Evolutionary conservation across 371 early-diverging fungal genomes (phyloP), one percentile per base, ranked within the genome.

Genomic region (Rhizopus arrhizus): DNA sequence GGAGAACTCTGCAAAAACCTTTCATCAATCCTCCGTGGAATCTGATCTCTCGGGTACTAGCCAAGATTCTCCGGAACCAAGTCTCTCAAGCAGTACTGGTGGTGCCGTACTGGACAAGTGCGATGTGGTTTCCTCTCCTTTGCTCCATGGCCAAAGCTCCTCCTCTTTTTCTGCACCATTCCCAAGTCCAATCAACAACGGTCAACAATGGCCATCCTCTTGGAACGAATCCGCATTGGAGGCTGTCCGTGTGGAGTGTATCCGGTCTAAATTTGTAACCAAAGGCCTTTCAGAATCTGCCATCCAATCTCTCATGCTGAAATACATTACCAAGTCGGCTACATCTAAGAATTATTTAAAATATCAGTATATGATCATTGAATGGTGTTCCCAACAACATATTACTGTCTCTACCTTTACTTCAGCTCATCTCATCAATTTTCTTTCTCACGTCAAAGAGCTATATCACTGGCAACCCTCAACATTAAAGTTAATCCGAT

Each of bases 41-140:
- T 38, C 28, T 16, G 40, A 49, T 36, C 48, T 15, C 3, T 36
- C 58, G 13, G 16, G 38, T 49, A 6, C 29, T 48, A 34, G 49
- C 8, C 12, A 28, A 6, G 16, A 3, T 35, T 33, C 22, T 48
- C 6, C 36, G n/a, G 38, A 40, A 59, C 0, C 56, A 9, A 6
- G 68, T 63, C 5, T 68, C 72, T 13, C 28, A 68, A 34, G 52
- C 65, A 12, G 55, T 56, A 36, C 5, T 36, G 36, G 36, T 36
- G 10, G 36, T 36, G 5, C 72, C 72, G 4, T 31, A 53, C 31
- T 72, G 72, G 68, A 65, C 65, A 8, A 15, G 48, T 3, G 71
- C 71, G 0, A 36, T 56, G 3, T 66, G 71, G 66, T 70, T 48
- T 41, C 71, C 64, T n/a, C 22, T 54, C 5, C 32, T 58, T 0